A percentile compares a stretch with the other conserved stretches of the same genome.
phyloP scores from a whole-genome alignment of 192 early-diverging fungal genomes.

The Podila minutissima region DNA sequence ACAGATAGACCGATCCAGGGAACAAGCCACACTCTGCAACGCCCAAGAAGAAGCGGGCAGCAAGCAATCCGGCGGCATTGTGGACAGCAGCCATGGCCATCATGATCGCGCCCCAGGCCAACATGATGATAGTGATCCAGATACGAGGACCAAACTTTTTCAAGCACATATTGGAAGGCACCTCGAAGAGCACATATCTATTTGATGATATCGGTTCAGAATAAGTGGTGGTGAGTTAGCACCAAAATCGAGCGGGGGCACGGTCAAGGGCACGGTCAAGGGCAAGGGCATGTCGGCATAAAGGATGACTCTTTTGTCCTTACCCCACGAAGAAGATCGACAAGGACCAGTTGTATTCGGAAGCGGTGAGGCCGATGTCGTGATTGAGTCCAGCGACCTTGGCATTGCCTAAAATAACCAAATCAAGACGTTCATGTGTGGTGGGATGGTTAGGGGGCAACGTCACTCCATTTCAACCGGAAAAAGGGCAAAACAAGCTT shows the following conservation, averaged over 20 bases:
- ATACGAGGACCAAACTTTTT: constrained; percentile 64
- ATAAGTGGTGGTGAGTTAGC: background rate
- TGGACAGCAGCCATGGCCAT: constrained; percentile 61
- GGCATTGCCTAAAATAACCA: constrained; percentile 58
- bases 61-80: constrained; percentile 53
- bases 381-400: constrained; percentile 60
- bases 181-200: constrained; percentile 75
- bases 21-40: constrained; percentile 65
- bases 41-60: constrained; percentile 69
- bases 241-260: constrained; percentile 13
- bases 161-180: constrained; percentile 76
- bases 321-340: constrained; percentile 78
- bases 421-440: background rate
- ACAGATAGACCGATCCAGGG: constrained; percentile 66
- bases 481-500: background rate
- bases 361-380: constrained; percentile 54
- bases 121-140: constrained; percentile 69
- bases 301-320: constrained; percentile 18
- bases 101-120: constrained; percentile 65
- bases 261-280: no score
- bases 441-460: background rate
- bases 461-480: background rate
- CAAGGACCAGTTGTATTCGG: constrained; percentile 67
- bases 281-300: background rate
- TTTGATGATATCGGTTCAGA: background rate